Conservation (phyloP, 1,284 basidiomycete genomes). For the Meira miltonrushii region DNA sequence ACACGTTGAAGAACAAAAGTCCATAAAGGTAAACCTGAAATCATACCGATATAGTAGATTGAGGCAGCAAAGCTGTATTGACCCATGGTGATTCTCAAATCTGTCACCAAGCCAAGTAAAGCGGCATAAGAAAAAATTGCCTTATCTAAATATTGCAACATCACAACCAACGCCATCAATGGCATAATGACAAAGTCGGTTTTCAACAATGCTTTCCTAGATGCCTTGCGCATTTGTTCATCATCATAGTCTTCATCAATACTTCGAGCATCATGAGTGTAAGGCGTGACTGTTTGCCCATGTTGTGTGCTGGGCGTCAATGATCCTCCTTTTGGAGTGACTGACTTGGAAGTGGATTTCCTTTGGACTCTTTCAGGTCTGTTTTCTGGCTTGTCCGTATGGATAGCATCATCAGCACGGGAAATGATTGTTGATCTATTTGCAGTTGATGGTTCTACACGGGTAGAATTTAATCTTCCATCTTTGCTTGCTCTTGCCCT, state of each 20-base stretch:
- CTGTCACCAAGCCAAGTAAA: slow-evolving; percentile 38
- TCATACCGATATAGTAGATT: slow-evolving; percentile 42
- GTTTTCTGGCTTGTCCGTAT: too few relatives aligned
- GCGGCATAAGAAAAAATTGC: slow-evolving; percentile 31
- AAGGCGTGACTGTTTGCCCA: too few relatives aligned
- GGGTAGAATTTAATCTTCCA: too few relatives aligned
- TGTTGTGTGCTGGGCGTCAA: too few relatives aligned
- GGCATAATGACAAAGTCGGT: slow-evolving; percentile 44
- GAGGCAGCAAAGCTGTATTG: slow-evolving; percentile 46
- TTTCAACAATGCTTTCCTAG: slow-evolving; percentile 19
- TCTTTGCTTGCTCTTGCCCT: too few relatives aligned
- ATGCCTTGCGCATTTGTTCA: background rate
- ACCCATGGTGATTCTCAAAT: slow-evolving; percentile 28
- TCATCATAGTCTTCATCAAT: background rate
- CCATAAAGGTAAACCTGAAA: slow-evolving; percentile 26
- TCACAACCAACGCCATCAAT: slow-evolving; percentile 30
- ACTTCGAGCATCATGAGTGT: background rate
- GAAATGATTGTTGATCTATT: too few relatives aligned
- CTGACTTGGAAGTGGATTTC: too few relatives aligned
- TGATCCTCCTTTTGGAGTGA: too few relatives aligned
- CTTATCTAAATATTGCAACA: slow-evolving; percentile 47
- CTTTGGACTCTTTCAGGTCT: too few relatives aligned
- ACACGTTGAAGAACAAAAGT: slow-evolving; percentile 37
- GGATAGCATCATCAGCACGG: too few relatives aligned
- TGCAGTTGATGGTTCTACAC: too few relatives aligned